phyloP scores from a whole-genome alignment of 805 yeast species.

The Myxozyma lipomycoides region DNA sequence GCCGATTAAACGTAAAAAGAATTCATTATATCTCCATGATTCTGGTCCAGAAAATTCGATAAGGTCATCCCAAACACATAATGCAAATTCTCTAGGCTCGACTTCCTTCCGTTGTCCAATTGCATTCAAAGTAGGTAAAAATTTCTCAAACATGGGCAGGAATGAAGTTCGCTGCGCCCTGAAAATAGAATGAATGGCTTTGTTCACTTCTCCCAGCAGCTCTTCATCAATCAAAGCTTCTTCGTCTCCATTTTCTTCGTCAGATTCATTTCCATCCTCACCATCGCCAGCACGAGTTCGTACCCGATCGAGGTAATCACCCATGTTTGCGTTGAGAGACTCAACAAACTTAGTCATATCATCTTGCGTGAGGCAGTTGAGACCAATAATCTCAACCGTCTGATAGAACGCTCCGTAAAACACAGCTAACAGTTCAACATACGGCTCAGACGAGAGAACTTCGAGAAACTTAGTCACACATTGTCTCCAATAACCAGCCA shows the following conservation, averaged over 20 bases:
- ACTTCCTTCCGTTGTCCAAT: constrained; percentile 63
- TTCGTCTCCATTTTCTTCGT: constrained; percentile 79
- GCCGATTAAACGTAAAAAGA: constrained; percentile 61
- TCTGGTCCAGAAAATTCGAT: constrained; percentile 74
- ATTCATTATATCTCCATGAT: constrained; percentile 59
- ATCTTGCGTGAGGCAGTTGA: constrained; percentile 48
- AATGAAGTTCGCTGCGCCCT: constrained; percentile 56
- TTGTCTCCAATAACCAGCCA: constrained; percentile 65
- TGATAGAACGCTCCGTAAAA: constrained; percentile 70
- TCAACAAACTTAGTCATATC: constrained; percentile 52
- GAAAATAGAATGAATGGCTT: constrained; percentile 66
- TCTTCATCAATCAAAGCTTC: constrained; percentile 86
- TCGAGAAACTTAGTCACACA: constrained; percentile 64
- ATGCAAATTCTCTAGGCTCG: constrained; percentile 69
- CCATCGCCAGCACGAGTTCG: constrained; percentile 47
- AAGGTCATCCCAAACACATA: constrained; percentile 74
- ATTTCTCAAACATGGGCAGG: constrained; percentile 57
- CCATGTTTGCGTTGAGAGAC: constrained; percentile 57
- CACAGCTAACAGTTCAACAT: constrained; percentile 73
- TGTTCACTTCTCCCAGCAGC: constrained; percentile 77
- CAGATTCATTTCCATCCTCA: constrained; percentile 77
- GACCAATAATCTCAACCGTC: constrained; percentile 64
- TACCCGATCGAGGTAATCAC: constrained; percentile 67
- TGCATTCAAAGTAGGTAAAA: constrained; percentile 60
- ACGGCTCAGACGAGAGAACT: constrained; percentile 72